Evolutionary conservation across 495 filamentous ascomycete species (phyloP).

Genomic region (Ramalina intermedia): DNA sequence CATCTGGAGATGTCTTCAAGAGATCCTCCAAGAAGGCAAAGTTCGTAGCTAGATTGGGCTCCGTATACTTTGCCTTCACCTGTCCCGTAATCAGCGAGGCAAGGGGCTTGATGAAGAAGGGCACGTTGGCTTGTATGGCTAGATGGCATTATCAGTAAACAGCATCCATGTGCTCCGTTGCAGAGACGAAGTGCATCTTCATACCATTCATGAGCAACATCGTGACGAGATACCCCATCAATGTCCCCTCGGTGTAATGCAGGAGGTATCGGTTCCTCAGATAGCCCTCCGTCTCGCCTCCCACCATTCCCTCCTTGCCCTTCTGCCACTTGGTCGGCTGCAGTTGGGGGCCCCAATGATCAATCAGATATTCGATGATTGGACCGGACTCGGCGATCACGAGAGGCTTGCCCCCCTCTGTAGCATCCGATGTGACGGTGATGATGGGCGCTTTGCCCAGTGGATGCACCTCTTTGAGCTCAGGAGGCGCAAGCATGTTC

Average conservation of each 20-base stretch:
- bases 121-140: slow-evolving; percentile 47
- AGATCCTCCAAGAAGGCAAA: slow-evolving; percentile 60
- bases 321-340: slow-evolving; percentile 48
- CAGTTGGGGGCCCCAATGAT: slow-evolving; percentile 54
- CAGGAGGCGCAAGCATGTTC: slow-evolving; percentile 49
- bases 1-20: slow-evolving; percentile 45
- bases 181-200: slow-evolving; percentile 11
- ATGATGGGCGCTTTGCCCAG: slow-evolving; percentile 76
- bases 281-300: slow-evolving; percentile 63
- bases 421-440: slow-evolving; percentile 34
- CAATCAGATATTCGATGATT: slow-evolving; percentile 68
- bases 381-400: slow-evolving; percentile 68
- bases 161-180: not conserved
- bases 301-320: slow-evolving; percentile 39
- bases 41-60: slow-evolving; percentile 47
- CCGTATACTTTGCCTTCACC: slow-evolving; percentile 43
- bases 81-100: slow-evolving; percentile 47
- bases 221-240: slow-evolving; percentile 58
- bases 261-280: slow-evolving; percentile 61
- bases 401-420: slow-evolving; percentile 30
- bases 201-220: slow-evolving; percentile 41
- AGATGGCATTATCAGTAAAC: too few relatives aligned
- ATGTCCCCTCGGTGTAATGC: slow-evolving; percentile 69
- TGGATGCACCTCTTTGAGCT: slow-evolving; percentile 64
- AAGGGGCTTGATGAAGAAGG: slow-evolving; percentile 78